Evolutionary conservation across 345 rosid genomes (phyloP), one percentile per base, ranked within the genome.

Genomic region (Moricandia arvensis): DNA sequence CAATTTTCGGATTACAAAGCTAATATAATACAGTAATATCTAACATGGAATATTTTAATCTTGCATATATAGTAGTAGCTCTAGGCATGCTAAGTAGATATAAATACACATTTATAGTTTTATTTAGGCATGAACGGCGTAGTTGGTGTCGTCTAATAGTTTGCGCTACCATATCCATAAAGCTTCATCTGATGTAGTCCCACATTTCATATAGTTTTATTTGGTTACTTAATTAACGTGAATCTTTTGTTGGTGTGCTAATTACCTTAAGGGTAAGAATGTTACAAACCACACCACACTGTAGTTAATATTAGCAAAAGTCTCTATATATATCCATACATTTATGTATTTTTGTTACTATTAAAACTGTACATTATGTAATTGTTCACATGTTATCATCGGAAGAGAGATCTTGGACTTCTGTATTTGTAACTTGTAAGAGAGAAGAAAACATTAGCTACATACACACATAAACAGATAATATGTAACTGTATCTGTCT

Each of bases 401-500:
- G 24, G 24, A 21, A 21, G 24, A 21, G 24, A 51, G 64, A 62
- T 34, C 63, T 24, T 69, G 69, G 49, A 68, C 63, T 47, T 45
- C 29, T 34, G 31, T 45, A 59, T 58, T 59, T 55, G 29, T 74
- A 41, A 64, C 11, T 27, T 34, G 5, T 8, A 29, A 26, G 2
- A 43, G 17, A 17, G 5, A 24, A 34, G 7, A 13, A 34, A 60
- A 21, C 24, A 21, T 33, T n/a, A 34, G 16, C 54, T 60, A 59
- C 66, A 29, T 38, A 58, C 49, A 47, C 5, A 34, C 24, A 71
- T 10, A 69, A 15, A 54, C 47, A 61, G 2, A 51, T 4, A 27
- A 47, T 47, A 47, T 47, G 63, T 77, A 71, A 59, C 63, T 77
- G 62, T 71, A 58, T 71, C 55, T 67, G 65, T 66, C 73, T 66